phyloP scores from a whole-genome alignment of 2,329 filamentous ascomycete genomes.

The Sporothrix humicola region DNA sequence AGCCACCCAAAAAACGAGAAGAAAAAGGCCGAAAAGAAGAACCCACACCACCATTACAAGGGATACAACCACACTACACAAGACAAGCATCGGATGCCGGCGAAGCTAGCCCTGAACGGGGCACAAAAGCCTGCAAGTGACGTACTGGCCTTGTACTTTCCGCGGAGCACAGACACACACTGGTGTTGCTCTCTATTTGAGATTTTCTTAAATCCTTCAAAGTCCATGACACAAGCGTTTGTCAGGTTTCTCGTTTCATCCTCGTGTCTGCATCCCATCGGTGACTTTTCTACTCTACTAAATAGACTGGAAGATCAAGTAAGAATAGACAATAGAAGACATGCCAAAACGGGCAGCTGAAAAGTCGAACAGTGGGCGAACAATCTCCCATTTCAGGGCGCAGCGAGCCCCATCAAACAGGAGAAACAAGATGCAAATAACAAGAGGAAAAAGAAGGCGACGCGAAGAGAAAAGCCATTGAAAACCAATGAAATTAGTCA shows the following conservation, averaged over 20 bases:
- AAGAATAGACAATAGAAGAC: neutral
- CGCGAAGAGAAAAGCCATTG: neutral
- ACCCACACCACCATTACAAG: neutral
- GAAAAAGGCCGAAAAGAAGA: too few relatives aligned
- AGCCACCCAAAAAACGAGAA: neutral
- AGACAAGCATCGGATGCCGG: constrained; percentile 1
- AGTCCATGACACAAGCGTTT: too few relatives aligned
- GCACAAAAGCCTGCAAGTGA: constrained; percentile 1
- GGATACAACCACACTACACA: neutral
- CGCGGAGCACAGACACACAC: neutral
- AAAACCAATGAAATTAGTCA: neutral
- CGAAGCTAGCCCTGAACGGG: neutral
- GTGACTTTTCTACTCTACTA: too few relatives aligned
- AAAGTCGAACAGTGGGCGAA: neutral
- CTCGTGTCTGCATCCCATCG: too few relatives aligned
- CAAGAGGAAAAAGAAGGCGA: neutral
- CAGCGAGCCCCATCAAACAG: neutral
- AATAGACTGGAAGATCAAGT: too few relatives aligned
- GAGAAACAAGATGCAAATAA: neutral
- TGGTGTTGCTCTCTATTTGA: neutral
- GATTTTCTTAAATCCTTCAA: neutral
- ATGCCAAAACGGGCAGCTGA: neutral
- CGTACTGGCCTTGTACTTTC: neutral
- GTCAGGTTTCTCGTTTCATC: too few relatives aligned
- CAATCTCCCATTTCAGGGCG: neutral